phyloP scores from a whole-genome alignment of 306 rosid species.

The Mimosa pudica region DNA sequence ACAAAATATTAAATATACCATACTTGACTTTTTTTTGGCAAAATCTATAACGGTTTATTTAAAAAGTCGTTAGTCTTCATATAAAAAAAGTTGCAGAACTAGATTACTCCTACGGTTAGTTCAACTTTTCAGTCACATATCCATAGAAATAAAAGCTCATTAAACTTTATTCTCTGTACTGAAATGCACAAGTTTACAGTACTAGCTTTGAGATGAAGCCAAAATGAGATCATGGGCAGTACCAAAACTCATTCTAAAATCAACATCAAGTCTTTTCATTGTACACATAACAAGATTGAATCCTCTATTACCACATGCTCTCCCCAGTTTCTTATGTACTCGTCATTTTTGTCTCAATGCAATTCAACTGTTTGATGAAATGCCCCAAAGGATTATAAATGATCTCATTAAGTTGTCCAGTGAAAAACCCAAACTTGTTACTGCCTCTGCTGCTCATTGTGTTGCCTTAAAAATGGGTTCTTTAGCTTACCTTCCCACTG shows the following conservation, averaged over 20 bases:
- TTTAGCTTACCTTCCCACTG: conserved; percentile 46
- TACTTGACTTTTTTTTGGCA: too few species aligned
- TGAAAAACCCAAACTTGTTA: conserved; percentile 29
- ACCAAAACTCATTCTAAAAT: conserved; percentile 8
- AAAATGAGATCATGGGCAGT: conserved; percentile 42
- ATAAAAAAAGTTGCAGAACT: not conserved
- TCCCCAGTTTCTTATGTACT: not conserved
- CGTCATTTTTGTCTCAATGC: conserved; percentile 24
- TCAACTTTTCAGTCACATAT: not conserved
- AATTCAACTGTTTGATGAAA: conserved; percentile 42
- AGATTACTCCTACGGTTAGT: not conserved
- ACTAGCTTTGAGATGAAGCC: conserved; percentile 23
- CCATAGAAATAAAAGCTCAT: not conserved
- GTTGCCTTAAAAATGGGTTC: conserved; percentile 50
- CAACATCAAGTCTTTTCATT: not conserved
- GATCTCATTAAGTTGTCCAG: conserved; percentile 36
- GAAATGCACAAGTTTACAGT: conserved; percentile 7
- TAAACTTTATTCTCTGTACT: not conserved
- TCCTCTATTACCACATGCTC: conserved; percentile 14
- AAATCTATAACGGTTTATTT: too few species aligned
- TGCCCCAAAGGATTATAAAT: conserved; percentile 35
- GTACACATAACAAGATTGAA: conserved; percentile 23
- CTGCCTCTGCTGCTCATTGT: conserved; percentile 43
- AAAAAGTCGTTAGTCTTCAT: too few species aligned
- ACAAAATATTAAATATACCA: too few species aligned